Conservation (phyloP, 371 early-diverging fungal species). For the Apophysomyces ossiformis region DNA sequence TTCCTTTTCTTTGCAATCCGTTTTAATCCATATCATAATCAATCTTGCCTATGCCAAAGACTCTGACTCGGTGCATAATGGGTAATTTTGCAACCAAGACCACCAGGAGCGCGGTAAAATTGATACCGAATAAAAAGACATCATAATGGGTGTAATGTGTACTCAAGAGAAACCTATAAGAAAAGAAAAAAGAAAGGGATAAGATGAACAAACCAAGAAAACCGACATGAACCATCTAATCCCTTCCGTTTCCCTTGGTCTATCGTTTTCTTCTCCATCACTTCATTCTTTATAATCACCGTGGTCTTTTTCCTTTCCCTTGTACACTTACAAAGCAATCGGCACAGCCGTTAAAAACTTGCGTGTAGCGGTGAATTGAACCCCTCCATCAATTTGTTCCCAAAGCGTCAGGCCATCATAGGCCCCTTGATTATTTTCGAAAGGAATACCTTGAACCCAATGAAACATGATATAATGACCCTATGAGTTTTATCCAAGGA, state of each 20-base stretch:
- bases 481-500: constrained; percentile 37
- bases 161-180: constrained; percentile 88
- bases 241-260: not conserved
- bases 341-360: constrained; percentile 95
- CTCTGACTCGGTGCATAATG: constrained; percentile 91
- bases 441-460: constrained; percentile 94
- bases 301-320: not conserved
- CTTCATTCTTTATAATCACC: too few relatives aligned
- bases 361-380: constrained; percentile 95
- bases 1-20: not conserved
- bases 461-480: constrained; percentile 96
- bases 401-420: constrained; percentile 93
- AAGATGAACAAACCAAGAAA: too few relatives aligned
- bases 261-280: not conserved
- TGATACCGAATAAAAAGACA: constrained; percentile 83
- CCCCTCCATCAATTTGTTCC: constrained; percentile 98
- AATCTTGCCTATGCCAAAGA: constrained; percentile 82
- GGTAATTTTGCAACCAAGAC: constrained; percentile 94
- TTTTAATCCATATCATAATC: constrained; percentile 30
- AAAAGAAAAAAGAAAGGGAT: constrained; percentile 11
- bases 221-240: not conserved
- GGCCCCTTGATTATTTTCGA: constrained; percentile 94
- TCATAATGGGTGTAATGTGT: constrained; percentile 97
- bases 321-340: constrained; percentile 80
- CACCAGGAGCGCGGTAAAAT: constrained; percentile 78